Percentiles rank a stretch among this genome's conserved stretches.
These are phyloP conservation scores for Vachellia pachyceras DNA, from an alignment of 306 rosid genomes.

Conservation along the genomic window DNA sequence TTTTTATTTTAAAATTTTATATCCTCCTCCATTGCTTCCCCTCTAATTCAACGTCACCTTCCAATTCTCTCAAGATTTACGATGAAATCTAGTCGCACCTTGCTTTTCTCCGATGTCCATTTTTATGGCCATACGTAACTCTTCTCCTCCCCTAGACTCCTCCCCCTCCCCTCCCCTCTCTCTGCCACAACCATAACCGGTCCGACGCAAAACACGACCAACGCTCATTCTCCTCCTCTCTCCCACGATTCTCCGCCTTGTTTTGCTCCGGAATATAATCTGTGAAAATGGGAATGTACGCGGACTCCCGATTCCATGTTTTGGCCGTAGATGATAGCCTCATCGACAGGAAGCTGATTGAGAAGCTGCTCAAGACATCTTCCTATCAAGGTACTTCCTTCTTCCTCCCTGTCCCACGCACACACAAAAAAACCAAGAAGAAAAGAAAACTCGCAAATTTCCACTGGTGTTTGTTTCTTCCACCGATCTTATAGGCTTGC, in stretches of 20 bases:
- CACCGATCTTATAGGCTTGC: slow-evolving; percentile 5
- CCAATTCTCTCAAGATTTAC: slow-evolving; percentile 75
- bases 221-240: background rate
- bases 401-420: background rate
- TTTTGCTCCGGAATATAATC: slow-evolving; percentile 33
- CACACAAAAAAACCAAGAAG: too few relatives aligned
- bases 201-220: background rate
- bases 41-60: slow-evolving; percentile 75
- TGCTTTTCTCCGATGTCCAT: slow-evolving; percentile 84
- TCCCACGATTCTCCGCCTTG: background rate
- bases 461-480: slow-evolving; percentile 17
- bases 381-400: slow-evolving; percentile 77
- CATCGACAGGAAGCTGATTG: slow-evolving; percentile 85
- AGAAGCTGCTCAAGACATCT: slow-evolving; percentile 78
- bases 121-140: slow-evolving; percentile 67
- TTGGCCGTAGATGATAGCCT: slow-evolving; percentile 93
- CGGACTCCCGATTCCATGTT: slow-evolving; percentile 87
- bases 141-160: slow-evolving; percentile 27
- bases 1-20: background rate
- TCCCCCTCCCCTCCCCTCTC: background rate
- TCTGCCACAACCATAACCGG: background rate
- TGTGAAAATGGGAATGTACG: slow-evolving; percentile 72
- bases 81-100: slow-evolving; percentile 97
- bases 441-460: background rate
- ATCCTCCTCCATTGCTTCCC: slow-evolving; percentile 67